Base-by-base conservation (phyloP, 495 filamentous ascomycete genomes). In the Sphaerosporella brunnea region DNA sequence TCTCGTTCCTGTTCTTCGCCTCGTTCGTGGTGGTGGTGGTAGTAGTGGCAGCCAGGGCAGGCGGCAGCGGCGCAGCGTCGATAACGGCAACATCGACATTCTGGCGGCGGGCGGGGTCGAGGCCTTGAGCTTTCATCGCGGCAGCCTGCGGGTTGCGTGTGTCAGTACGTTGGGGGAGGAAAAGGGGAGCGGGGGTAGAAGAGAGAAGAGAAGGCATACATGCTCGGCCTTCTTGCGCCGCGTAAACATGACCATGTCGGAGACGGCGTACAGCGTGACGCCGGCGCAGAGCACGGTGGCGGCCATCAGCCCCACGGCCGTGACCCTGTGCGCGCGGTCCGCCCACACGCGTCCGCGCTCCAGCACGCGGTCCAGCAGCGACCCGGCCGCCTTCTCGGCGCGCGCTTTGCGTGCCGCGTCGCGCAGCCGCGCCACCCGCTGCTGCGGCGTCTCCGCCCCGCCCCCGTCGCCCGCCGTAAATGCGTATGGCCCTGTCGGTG, bases 241-340 rank as follows among this genome's bases (percentile, higher is more conserved):
- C 68, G 94, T 95, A 67, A 88, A 82, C 36, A 83, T 62, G 23
- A 90, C 74, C 75, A 97, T 82, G 63, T 93, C 87, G 58, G 73
- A 72, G 45, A 86, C 71, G 4, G 88, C 80, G 67, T 85, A 90
- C 47, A 77, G 69, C 18, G 82, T 84, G 30, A 88, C 72, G 45
- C 78, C 72, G 53, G 72, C 76, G 51, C 77, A 74, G 53, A 93
- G 60, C 44, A 77, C 85, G 18, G 86, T 84, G 48, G 82, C 74
- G 21, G 73, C 73, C 59, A 97, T 80, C 59, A 97, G 63, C 20
- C 72, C 69, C 52, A 79, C 68, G 3, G 85, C 78, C 25, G 82
- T 82, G 41, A 77, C 65, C 55, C 79, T 76, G 65, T 97, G 90
- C 2, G 82, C 84, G 48, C 71, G 71, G 65, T 97, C 88, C 34